These are phyloP conservation scores for Russula sp. DNA, from an alignment of 768 basidiomycete genomes.

Conservation along the genomic window DNA sequence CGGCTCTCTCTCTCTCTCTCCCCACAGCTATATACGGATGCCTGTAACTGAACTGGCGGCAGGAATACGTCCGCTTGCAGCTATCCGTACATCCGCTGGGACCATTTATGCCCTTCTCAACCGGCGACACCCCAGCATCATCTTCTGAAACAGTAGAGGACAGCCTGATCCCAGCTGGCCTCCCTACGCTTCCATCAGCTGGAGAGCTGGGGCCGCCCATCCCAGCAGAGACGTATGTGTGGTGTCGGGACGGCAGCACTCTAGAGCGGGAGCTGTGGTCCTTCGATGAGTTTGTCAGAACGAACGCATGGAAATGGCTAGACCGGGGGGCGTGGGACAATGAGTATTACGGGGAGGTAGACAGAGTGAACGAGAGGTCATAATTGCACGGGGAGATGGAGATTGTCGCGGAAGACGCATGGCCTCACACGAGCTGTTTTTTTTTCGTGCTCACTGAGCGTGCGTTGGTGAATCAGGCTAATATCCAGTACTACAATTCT, in stretches of 20 bases:
- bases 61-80: conserved; percentile 66
- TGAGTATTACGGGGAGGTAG: conserved; percentile 45
- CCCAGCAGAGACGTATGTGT: conserved; percentile 70
- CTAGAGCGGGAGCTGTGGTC: conserved; percentile 67
- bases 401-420: not conserved
- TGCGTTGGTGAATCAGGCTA: not conserved
- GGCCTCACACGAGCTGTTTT: not conserved
- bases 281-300: conserved; percentile 69
- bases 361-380: conserved; percentile 35
- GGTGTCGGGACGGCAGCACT: conserved; percentile 33
- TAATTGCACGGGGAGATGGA: not conserved
- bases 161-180: conserved; percentile 33
- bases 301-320: conserved; percentile 77
- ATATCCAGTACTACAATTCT: not conserved
- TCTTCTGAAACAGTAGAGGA: conserved; percentile 24
- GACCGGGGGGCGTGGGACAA: conserved; percentile 33
- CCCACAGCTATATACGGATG: too few species aligned
- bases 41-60: too few species aligned
- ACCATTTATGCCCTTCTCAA: conserved; percentile 29
- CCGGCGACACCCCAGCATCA: not conserved
- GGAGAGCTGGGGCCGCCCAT: conserved; percentile 33
- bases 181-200: conserved; percentile 35
- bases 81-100: conserved; percentile 54
- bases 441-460: not conserved
- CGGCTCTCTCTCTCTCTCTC: conserved; percentile 24